phyloP scores from a whole-genome alignment of 2,329 filamentous ascomycete species.

The Xylaria sp. region DNA sequence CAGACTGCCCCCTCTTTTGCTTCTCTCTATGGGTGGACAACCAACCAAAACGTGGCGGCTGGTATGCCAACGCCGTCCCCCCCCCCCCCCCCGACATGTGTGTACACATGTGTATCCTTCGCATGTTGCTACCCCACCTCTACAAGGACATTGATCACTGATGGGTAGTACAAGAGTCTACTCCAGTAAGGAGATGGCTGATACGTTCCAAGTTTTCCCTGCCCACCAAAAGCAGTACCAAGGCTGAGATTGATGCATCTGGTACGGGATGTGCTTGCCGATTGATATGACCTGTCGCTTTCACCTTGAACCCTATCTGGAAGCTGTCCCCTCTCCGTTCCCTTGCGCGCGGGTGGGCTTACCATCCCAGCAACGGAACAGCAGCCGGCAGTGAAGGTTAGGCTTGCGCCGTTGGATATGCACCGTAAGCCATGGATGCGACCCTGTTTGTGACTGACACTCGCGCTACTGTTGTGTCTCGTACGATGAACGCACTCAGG shows the following conservation, averaged over 20 bases:
- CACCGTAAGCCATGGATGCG: constrained; percentile 30
- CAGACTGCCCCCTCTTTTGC: too few species aligned
- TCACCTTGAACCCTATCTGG: constrained; percentile 27
- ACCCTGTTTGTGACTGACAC: constrained; percentile 20
- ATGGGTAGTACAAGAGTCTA: constrained; percentile 10
- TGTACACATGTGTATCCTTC: constrained; percentile 2
- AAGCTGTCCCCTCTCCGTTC: constrained; percentile 6
- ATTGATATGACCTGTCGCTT: constrained; percentile 18
- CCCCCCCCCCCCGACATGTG: not conserved
- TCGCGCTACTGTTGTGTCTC: constrained; percentile 23
- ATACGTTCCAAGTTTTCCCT: constrained; percentile 17
- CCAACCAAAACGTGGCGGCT: too few species aligned
- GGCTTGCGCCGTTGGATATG: constrained; percentile 20
- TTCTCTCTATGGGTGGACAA: too few species aligned
- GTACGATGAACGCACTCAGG: constrained; percentile 29
- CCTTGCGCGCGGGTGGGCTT: constrained; percentile 34
- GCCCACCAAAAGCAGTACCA: constrained; percentile 19
- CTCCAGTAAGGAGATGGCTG: constrained; percentile 3
- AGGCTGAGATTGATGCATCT: constrained; percentile 9
- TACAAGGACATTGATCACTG: constrained; percentile 9
- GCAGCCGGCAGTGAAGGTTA: constrained; percentile 35
- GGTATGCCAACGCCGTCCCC: too few species aligned
- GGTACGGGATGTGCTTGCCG: constrained; percentile 15
- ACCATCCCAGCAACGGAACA: constrained; percentile 39
- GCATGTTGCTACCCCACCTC: constrained; percentile 9